Percentiles rank a stretch among this genome's conserved stretches.
phyloP scores from a whole-genome alignment of 1,139 yeast genomes.

The Pichia sorboxylosa region DNA sequence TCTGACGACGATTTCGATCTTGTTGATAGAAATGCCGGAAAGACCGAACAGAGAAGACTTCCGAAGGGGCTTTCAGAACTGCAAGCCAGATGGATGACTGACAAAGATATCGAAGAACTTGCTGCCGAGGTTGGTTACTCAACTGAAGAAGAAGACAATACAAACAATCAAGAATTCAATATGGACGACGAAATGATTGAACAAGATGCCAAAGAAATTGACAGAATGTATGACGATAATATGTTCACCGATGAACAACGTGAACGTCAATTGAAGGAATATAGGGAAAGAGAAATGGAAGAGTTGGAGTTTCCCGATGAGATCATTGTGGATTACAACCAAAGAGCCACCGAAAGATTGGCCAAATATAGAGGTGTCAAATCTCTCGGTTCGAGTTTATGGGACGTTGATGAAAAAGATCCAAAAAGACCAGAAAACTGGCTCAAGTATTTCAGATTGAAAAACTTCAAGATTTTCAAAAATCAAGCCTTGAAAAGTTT shows the following conservation, averaged over 20 bases:
- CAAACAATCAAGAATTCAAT: constrained; percentile 28
- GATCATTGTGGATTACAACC: constrained; percentile 67
- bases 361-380: constrained; percentile 78
- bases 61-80: constrained; percentile 91
- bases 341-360: constrained; percentile 64
- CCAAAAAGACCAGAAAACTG: constrained; percentile 62
- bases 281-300: constrained; percentile 60
- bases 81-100: constrained; percentile 87
- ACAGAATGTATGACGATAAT: constrained; percentile 24
- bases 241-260: constrained; percentile 76
- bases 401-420: constrained; percentile 84
- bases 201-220: constrained; percentile 19
- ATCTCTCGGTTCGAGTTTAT: constrained; percentile 63
- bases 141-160: constrained; percentile 26
- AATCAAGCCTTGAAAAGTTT: constrained; percentile 59
- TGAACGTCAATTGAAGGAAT: constrained; percentile 59
- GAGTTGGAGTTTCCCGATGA: constrained; percentile 96
- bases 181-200: constrained; percentile 26
- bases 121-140: constrained; percentile 44
- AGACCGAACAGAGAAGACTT: constrained; percentile 29
- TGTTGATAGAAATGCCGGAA: constrained; percentile 26
- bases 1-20: constrained; percentile 26
- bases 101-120: constrained; percentile 34
- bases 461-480: constrained; percentile 68
- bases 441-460: constrained; percentile 62